Conservation (phyloP, 139 green algal species). For the Chlamydomonas eustigma region DNA sequence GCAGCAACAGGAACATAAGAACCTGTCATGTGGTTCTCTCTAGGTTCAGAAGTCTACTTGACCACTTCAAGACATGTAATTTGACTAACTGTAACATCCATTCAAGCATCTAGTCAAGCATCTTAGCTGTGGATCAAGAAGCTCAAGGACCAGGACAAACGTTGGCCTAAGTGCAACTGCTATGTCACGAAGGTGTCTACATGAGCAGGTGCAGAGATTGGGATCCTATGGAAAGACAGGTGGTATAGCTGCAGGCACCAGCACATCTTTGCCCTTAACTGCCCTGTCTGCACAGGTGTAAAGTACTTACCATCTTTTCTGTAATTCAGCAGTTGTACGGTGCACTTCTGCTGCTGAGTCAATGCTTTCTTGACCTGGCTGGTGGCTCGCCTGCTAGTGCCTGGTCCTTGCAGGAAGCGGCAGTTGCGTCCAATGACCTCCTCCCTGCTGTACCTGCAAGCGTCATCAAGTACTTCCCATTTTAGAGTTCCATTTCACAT, state of each 20-base stretch:
- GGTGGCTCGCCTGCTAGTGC: constrained; percentile 70
- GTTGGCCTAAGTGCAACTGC: too few relatives aligned
- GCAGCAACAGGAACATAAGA: not conserved
- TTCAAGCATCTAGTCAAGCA: not conserved
- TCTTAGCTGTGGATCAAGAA: too few relatives aligned
- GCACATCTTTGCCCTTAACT: not conserved
- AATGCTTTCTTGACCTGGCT: not conserved
- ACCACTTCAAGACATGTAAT: not conserved
- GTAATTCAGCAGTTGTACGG: constrained; percentile 67
- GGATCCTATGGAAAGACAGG: too few relatives aligned
- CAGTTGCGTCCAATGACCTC: constrained; percentile 84
- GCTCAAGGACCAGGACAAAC: too few relatives aligned
- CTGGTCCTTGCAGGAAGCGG: constrained; percentile 82
- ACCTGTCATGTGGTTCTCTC: too few relatives aligned
- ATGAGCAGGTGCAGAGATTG: too few relatives aligned
- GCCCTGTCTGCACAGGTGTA: constrained; percentile 12
- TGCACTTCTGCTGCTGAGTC: not conserved
- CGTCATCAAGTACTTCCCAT: too few relatives aligned
- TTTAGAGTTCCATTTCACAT: too few relatives aligned
- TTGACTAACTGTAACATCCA: not conserved
- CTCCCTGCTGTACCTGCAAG: constrained; percentile 16
- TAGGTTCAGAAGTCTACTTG: too few relatives aligned
- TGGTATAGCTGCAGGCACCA: too few relatives aligned
- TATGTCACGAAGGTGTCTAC: too few relatives aligned
- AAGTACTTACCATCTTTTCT: constrained; percentile 49